Conservation (phyloP, 2,329 filamentous ascomycete genomes). For the Xylariaceae sp. region DNA sequence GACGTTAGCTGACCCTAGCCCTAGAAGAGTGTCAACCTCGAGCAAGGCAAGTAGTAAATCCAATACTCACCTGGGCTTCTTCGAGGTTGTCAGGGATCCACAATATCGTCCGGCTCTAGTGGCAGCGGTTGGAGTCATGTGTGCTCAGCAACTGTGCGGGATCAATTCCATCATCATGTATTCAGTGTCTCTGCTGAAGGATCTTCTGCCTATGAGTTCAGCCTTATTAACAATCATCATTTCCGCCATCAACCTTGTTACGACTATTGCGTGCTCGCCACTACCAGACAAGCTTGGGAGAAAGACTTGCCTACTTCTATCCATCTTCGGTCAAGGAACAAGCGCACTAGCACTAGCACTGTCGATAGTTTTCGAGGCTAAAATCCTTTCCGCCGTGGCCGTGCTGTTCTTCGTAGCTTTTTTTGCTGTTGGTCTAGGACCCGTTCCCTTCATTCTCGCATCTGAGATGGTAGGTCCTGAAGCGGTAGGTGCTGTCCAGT, state of each 20-base stretch:
- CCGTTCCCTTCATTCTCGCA: conserved; percentile 92
- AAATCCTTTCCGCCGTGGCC: conserved; percentile 79
- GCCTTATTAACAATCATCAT: conserved; percentile 86
- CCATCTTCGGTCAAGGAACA: conserved; percentile 82
- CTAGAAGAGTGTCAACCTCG: conserved; percentile 33
- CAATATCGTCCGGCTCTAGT: conserved; percentile 76
- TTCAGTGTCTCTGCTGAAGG: conserved; percentile 85
- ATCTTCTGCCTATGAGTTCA: conserved; percentile 81
- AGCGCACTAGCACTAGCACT: conserved; percentile 80
- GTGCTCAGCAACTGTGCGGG: conserved; percentile 88
- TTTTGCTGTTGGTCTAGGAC: conserved; percentile 89
- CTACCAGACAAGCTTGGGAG: conserved; percentile 87
- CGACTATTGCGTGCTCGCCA: conserved; percentile 81
- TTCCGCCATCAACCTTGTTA: conserved; percentile 83
- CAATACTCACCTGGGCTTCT: conserved; percentile 60
- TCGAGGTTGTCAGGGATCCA: conserved; percentile 70
- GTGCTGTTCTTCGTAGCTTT: conserved; percentile 87
- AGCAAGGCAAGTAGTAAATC: conserved; percentile 36
- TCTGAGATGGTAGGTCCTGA: conserved; percentile 90
- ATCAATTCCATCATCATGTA: conserved; percentile 99
- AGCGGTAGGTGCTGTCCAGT: conserved; percentile 90
- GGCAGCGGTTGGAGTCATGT: conserved; percentile 89
- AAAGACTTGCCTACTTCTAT: conserved; percentile 82
- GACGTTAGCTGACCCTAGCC: conserved; percentile 25
- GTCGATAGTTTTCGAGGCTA: conserved; percentile 75